phyloP scores from a whole-genome alignment of 306 rosid species.

The Pyrus pyrifolia region DNA sequence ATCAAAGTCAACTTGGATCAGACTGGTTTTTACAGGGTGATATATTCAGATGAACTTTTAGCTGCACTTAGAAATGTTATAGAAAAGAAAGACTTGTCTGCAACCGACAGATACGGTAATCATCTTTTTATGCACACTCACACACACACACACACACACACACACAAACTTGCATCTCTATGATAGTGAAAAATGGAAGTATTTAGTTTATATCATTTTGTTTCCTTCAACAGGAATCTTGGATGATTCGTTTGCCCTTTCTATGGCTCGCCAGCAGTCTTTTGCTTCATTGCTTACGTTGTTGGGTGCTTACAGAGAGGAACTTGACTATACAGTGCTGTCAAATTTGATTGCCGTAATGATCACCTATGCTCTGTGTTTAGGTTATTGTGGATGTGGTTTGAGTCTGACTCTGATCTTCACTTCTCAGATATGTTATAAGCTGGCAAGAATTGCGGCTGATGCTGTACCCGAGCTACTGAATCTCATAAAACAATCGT shows the following conservation, averaged over 20 bases:
- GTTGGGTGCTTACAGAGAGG: conserved; percentile 73
- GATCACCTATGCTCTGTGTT: conserved; percentile 20
- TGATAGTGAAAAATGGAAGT: not conserved
- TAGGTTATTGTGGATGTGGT: no score
- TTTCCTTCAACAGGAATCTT: conserved; percentile 57
- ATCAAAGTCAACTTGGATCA: no score
- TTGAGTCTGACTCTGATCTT: no score
- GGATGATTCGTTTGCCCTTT: conserved; percentile 82
- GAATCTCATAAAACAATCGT: conserved; percentile 46
- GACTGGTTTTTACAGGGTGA: no score
- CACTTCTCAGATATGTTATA: conserved; percentile 46
- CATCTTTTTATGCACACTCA: not conserved
- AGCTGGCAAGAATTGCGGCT: conserved; percentile 51
- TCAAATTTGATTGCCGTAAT: conserved; percentile 73
- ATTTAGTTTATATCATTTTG: not conserved
- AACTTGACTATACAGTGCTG: conserved; percentile 73
- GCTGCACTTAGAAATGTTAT: no score
- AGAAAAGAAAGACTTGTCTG: no score
- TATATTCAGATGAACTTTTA: no score
- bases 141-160: no score
- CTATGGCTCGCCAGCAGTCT: conserved; percentile 68
- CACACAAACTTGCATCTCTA: not conserved
- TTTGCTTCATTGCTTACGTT: conserved; percentile 63
- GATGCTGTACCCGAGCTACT: conserved; percentile 69
- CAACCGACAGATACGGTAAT: not conserved